These are phyloP conservation scores for Cryptococcus maquisensis DNA, from an alignment of 1,284 basidiomycete species.

Conservation along the genomic window DNA sequence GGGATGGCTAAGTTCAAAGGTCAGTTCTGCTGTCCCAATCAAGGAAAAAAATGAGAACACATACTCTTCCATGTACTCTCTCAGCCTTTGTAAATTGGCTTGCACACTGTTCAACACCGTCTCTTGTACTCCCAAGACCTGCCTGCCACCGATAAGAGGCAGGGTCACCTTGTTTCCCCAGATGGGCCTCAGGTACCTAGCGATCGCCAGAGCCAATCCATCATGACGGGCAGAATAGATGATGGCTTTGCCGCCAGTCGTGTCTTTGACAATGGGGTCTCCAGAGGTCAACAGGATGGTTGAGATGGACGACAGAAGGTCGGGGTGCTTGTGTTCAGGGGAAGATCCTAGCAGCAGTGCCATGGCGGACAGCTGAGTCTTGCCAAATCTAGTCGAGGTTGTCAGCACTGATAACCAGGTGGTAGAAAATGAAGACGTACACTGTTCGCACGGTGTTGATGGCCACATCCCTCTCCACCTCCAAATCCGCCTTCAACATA, in stretches of 20 bases:
- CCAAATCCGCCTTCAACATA: constrained; percentile 34
- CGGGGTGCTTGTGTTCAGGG: constrained; percentile 20
- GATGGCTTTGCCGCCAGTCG: constrained; percentile 43
- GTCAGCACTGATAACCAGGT: background rate
- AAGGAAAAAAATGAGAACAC: constrained; percentile 2
- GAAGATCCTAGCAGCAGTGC: constrained; percentile 30
- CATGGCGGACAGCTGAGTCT: constrained; percentile 40
- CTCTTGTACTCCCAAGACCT: constrained; percentile 54
- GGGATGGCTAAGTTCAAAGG: constrained; percentile 23
- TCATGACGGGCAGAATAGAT: constrained; percentile 84
- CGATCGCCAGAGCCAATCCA: constrained; percentile 81
- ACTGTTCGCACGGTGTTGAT: constrained; percentile 20
- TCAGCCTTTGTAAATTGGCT: constrained; percentile 70
- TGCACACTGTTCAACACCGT: constrained; percentile 64
- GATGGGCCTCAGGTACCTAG: constrained; percentile 75
- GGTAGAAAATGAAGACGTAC: constrained; percentile 7
- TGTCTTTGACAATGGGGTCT: constrained; percentile 26
- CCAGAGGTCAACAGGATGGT: constrained; percentile 31
- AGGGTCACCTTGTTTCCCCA: constrained; percentile 77
- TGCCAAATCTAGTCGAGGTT: constrained; percentile 26
- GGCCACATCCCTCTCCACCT: constrained; percentile 34
- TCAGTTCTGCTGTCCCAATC: background rate
- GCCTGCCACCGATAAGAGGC: constrained; percentile 16
- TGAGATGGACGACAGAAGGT: constrained; percentile 25
- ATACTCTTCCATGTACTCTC: constrained; percentile 60